phyloP scores from a whole-genome alignment of 225 moss, liverwort and hornwort species.

The Pseudisothecium myosuroides region DNA sequence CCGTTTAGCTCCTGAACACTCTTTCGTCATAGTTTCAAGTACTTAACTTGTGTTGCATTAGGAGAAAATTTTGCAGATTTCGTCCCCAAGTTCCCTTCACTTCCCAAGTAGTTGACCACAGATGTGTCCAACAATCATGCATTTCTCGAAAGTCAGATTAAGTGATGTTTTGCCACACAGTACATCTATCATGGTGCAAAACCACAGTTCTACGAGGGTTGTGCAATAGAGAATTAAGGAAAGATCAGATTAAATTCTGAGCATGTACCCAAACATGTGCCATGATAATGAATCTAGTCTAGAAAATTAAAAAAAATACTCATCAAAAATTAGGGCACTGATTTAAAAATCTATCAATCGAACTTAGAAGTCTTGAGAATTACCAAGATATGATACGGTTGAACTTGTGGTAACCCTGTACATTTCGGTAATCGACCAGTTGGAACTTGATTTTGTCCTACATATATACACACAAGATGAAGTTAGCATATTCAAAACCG shows the following conservation, averaged over 20 bases:
- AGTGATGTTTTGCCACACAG: no score
- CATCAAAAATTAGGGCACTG: neutral
- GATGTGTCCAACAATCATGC: neutral
- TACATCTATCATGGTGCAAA: neutral
- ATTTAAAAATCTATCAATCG: neutral
- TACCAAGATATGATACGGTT: conserved; percentile 86
- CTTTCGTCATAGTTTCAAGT: neutral
- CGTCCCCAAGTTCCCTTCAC: neutral
- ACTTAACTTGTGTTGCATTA: neutral
- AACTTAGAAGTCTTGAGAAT: neutral
- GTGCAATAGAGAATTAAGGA: neutral
- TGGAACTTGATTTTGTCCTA: conserved; percentile 58
- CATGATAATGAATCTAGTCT: neutral
- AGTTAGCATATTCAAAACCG: neutral
- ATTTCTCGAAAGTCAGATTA: neutral
- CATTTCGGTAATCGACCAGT: conserved; percentile 64
- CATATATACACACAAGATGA: neutral
- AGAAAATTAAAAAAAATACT: no score
- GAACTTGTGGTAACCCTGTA: conserved; percentile 52
- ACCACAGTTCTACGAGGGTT: neutral
- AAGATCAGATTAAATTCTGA: neutral
- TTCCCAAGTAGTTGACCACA: neutral
- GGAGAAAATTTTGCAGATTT: neutral
- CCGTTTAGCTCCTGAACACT: neutral
- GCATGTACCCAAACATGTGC: neutral